Conservation (phyloP, 108 stramenopile genomes). For the Chaetoceros muelleri region DNA sequence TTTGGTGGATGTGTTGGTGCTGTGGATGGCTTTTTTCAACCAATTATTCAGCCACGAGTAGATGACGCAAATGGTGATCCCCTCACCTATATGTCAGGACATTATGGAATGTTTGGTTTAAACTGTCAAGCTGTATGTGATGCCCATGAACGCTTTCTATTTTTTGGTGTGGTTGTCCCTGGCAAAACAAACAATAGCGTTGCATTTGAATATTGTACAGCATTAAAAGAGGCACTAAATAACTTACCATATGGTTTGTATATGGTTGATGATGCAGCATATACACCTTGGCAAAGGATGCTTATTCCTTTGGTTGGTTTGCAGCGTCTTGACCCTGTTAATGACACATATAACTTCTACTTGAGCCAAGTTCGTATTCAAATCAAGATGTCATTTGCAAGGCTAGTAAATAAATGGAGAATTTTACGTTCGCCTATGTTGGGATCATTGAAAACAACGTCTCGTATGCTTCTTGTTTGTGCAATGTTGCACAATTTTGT, state of each 20-base stretch:
- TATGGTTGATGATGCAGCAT: slow-evolving; percentile 3
- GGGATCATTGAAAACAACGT: background rate
- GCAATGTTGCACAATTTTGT: background rate
- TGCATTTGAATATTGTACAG: background rate
- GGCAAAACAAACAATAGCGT: slow-evolving; percentile 6
- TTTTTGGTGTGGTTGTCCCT: slow-evolving; percentile 6
- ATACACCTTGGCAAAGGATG: background rate
- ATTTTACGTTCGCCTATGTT: slow-evolving; percentile 5
- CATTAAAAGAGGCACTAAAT: background rate
- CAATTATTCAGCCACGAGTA: background rate
- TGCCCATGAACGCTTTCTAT: slow-evolving; percentile 3
- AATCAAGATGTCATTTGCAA: slow-evolving; percentile 19
- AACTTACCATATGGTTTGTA: background rate
- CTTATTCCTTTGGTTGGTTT: background rate
- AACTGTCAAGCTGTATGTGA: slow-evolving; percentile 14
- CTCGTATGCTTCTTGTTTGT: background rate
- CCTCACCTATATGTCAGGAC: background rate
- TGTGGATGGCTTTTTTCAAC: background rate
- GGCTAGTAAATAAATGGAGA: slow-evolving; percentile 9
- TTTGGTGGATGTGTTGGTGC: background rate
- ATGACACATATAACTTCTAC: slow-evolving; percentile 10
- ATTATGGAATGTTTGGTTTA: slow-evolving; percentile 12
- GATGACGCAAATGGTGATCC: background rate
- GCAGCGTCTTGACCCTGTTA: background rate
- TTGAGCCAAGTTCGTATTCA: slow-evolving; percentile 11